Conservation (phyloP, 1,139 yeast species). For the Pichiaceae sp. region DNA sequence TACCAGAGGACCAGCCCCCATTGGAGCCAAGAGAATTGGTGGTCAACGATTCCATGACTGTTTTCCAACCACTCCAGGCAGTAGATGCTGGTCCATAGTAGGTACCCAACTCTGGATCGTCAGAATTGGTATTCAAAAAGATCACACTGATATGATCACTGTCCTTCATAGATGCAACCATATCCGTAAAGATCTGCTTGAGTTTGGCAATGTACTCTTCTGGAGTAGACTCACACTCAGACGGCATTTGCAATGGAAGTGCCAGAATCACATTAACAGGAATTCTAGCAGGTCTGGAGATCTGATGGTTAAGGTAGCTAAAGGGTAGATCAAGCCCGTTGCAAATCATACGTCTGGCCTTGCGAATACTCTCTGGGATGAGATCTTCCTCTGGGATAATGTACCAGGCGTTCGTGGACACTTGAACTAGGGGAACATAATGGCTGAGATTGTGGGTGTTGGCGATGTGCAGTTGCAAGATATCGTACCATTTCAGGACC, state of each 20-base stretch:
- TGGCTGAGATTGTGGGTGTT: conserved; percentile 1
- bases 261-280: conserved; percentile 42
- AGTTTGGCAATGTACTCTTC: conserved; percentile 28
- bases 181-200: conserved; percentile 22
- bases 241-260: conserved; percentile 23
- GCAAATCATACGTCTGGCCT: conserved; percentile 29
- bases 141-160: conserved; percentile 50
- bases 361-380: conserved; percentile 33
- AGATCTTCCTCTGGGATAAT: conserved; percentile 20
- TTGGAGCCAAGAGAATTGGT: conserved; percentile 15
- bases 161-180: conserved; percentile 27
- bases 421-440: conserved; percentile 32
- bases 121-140: conserved; percentile 41
- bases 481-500: conserved; percentile 34
- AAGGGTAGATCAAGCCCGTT: conserved; percentile 34
- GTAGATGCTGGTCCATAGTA: conserved; percentile 46
- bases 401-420: conserved; percentile 46
- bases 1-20: conserved; percentile 14
- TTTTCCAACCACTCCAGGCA: conserved; percentile 54
- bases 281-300: conserved; percentile 32
- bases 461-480: conserved; percentile 18
- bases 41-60: conserved; percentile 33
- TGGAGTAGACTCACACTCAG: conserved; percentile 19
- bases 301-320: conserved; percentile 27
- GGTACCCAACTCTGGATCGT: conserved; percentile 33